Percentiles rank a stretch among this genome's conserved stretches.
These are phyloP conservation scores for Hanseniaspora valbyensis DNA, from an alignment of 805 yeast genomes.

Conservation along the genomic window DNA sequence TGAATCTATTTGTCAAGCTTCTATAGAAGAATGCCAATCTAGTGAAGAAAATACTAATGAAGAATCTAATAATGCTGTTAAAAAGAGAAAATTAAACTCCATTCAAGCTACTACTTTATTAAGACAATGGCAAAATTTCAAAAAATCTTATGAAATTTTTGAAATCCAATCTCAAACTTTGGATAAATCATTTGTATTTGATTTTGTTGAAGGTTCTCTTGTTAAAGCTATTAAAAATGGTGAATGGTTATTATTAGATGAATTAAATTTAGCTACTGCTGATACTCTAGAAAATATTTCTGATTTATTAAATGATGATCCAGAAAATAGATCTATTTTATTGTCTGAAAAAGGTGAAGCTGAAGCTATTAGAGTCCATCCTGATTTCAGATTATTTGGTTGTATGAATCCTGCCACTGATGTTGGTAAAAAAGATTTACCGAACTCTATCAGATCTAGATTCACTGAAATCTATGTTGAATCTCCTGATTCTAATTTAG, in stretches of 20 bases:
- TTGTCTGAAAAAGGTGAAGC: constrained; percentile 84
- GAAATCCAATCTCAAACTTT: constrained; percentile 56
- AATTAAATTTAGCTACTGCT: constrained; percentile 83
- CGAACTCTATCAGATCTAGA: constrained; percentile 74
- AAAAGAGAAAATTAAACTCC: constrained; percentile 53
- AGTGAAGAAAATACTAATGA: too few relatives aligned
- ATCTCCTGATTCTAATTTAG: constrained; percentile 79
- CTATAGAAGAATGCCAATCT: too few relatives aligned
- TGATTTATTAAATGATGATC: constrained; percentile 58
- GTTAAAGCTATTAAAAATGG: constrained; percentile 89
- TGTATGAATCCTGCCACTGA: constrained; percentile 99
- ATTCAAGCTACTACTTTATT: constrained; percentile 40
- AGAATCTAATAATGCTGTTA: constrained; percentile 32
- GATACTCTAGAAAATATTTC: constrained; percentile 91
- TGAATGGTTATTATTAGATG: constrained; percentile 90
- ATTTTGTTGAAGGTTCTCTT: constrained; percentile 85
- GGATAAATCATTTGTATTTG: constrained; percentile 71
- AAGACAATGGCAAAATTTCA: constrained; percentile 56
- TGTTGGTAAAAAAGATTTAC: constrained; percentile 91
- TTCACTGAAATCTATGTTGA: constrained; percentile 88
- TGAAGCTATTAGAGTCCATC: constrained; percentile 73
- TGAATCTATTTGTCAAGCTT: too few relatives aligned
- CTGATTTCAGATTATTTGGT: constrained; percentile 83
- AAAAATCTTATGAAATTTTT: constrained; percentile 45
- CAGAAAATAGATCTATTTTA: constrained; percentile 49